Conservation (phyloP, 257 asterid genomes). For the Nicotiana knightiana region DNA sequence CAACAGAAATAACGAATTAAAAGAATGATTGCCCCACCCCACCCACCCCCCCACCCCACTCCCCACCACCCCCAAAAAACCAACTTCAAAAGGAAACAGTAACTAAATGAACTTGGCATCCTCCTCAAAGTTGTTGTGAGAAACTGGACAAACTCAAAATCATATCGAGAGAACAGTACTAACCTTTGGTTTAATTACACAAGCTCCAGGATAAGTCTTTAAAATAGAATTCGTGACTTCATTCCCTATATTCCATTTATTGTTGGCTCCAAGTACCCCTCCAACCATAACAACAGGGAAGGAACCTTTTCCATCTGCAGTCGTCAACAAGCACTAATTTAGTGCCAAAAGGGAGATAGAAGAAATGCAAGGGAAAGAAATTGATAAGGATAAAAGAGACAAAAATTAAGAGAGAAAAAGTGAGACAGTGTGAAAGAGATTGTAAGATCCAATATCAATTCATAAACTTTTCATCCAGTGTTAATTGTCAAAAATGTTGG, state of each 20-base stretch:
- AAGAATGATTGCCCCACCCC: neutral
- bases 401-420: neutral
- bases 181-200: slow-evolving; percentile 82
- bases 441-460: neutral
- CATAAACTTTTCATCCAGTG: neutral
- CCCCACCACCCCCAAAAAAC: neutral
- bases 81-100: neutral
- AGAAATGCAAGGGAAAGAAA: neutral
- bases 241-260: slow-evolving; percentile 73
- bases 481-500: neutral
- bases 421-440: neutral
- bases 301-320: slow-evolving; percentile 63
- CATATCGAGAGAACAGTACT: slow-evolving; percentile 13
- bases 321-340: slow-evolving; percentile 11
- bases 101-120: neutral
- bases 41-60: neutral
- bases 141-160: neutral
- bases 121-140: neutral
- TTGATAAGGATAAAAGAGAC: neutral
- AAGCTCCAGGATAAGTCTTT: slow-evolving; percentile 69
- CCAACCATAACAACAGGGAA: slow-evolving; percentile 95
- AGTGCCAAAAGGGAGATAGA: neutral
- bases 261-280: slow-evolving; percentile 85
- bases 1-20: neutral
- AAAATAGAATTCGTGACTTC: slow-evolving; percentile 58